Base-by-base conservation (phyloP, 1,139 yeast species). In the Lodderomyces oxycetoniae region DNA sequence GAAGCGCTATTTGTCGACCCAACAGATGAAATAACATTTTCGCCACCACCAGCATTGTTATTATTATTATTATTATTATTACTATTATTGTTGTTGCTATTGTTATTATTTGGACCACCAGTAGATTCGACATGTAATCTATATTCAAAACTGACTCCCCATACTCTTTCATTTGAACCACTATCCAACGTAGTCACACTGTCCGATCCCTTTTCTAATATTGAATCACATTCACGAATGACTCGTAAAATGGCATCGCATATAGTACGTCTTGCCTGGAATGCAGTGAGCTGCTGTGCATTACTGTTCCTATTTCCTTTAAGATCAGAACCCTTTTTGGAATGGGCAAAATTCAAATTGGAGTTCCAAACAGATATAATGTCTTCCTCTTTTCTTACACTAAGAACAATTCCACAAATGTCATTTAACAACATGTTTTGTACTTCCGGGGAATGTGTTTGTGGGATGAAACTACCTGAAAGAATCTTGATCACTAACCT, bases 281-380 rank as follows among this genome's bases (percentile, higher is more conserved):
- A 67, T 24, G 64, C 57, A 5, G 74, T 66, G 37, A 69, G 52
- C 34, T 59, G 60, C 38, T 59, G 22, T 49, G 56, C 19, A 9
- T 14, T 15, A 5, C 16, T 19, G 30, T 20, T 21, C 22, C 13
- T 10, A 26, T 19, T 31, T 23, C 9, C 12, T 40, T 24, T 24
- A 7, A 10, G 9, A 6, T 24, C 26, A 11, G 12, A 7, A 42
- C 9, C 37, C 38, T n/a, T 42, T 35, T 30, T 45, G 9, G n/a
- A 10, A n/a, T n/a, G n/a, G 9, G 10, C 7, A 37, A 65, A 65
- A 38, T 62, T 61, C 36, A 69, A 50, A 50, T 73, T 72, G 13
- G 73, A 63, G 52, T 74, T 74, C 80, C 80, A 74, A 28, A 74
- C 58, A 42, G 73, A 61, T 40, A 74, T 62, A 30, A 71, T 67